These are phyloP conservation scores for Phylloporus rhodoxanthus DNA, from an alignment of 768 basidiomycete genomes.

Conservation along the genomic window DNA sequence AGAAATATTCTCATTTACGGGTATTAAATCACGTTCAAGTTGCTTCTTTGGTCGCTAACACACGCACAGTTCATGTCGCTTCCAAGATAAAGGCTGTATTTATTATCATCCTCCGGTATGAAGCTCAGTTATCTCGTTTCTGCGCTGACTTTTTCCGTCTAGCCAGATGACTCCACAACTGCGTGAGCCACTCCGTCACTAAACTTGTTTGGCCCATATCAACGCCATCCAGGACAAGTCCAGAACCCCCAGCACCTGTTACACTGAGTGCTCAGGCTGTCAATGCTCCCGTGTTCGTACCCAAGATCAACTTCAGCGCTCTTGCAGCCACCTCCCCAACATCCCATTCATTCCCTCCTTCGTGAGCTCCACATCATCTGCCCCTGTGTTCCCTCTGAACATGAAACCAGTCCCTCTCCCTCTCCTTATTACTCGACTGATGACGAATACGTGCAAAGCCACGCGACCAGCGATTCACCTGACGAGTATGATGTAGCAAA, in stretches of 20 bases:
- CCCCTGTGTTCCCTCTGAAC: slow-evolving; percentile 6
- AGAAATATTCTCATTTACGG: slow-evolving; percentile 90
- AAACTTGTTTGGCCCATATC: neutral
- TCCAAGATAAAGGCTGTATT: slow-evolving; percentile 78
- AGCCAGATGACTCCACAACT: slow-evolving; percentile 20
- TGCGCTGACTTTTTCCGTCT: slow-evolving; percentile 11
- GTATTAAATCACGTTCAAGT: slow-evolving; percentile 36
- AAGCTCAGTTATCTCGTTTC: neutral
- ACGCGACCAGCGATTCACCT: slow-evolving; percentile 1
- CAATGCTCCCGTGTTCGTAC: slow-evolving; percentile 82
- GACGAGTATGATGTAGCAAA: slow-evolving; percentile 14
- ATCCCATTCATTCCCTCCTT: slow-evolving; percentile 28
- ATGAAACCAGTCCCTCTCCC: slow-evolving; percentile 21
- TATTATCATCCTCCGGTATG: slow-evolving; percentile 74
- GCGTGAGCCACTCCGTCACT: slow-evolving; percentile 20
- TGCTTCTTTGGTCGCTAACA: neutral
- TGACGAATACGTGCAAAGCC: slow-evolving; percentile 33
- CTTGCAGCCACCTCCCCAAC: slow-evolving; percentile 11
- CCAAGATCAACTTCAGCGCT: slow-evolving; percentile 53
- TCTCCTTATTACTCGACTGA: slow-evolving; percentile 28
- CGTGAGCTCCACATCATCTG: slow-evolving; percentile 12
- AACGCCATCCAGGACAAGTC: slow-evolving; percentile 29
- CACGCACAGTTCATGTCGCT: slow-evolving; percentile 65
- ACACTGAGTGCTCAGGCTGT: slow-evolving; percentile 58
- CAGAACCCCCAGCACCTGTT: slow-evolving; percentile 41